Conservation (phyloP, 1,139 yeast genomes). For the Taphrina deformans region DNA sequence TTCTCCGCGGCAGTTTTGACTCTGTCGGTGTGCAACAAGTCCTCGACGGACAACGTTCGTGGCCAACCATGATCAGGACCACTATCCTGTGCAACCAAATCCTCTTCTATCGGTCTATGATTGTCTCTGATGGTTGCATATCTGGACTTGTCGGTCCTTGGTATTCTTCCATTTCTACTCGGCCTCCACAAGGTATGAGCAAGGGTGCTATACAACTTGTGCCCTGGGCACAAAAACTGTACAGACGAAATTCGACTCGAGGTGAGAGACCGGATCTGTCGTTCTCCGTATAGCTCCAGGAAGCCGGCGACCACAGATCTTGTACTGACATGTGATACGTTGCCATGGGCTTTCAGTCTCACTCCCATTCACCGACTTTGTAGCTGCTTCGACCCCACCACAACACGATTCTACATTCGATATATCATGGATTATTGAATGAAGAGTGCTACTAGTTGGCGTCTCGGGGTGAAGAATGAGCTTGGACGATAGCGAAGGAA, state of each 20-base stretch:
- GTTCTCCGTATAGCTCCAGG: background rate
- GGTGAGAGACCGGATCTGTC: background rate
- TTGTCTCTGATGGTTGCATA: background rate
- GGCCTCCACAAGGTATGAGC: background rate
- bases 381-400: too few relatives aligned
- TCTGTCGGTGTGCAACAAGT: background rate
- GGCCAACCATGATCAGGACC: background rate
- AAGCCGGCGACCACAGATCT: background rate
- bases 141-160: background rate
- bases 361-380: background rate
- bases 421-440: too few relatives aligned
- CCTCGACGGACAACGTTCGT: background rate
- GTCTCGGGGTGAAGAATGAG: background rate
- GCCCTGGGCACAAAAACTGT: background rate
- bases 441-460: too few relatives aligned
- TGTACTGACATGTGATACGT: background rate
- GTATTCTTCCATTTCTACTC: background rate
- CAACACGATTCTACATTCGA: too few relatives aligned
- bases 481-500: too few relatives aligned
- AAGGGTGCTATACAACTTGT: background rate
- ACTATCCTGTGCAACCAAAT: background rate
- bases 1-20: constrained; percentile 2
- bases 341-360: background rate
- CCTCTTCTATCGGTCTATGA: background rate
- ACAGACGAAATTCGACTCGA: background rate